Evolutionary conservation across 2,329 filamentous ascomycete genomes (phyloP).

Genomic region (Colletotrichum cuscutae): DNA sequence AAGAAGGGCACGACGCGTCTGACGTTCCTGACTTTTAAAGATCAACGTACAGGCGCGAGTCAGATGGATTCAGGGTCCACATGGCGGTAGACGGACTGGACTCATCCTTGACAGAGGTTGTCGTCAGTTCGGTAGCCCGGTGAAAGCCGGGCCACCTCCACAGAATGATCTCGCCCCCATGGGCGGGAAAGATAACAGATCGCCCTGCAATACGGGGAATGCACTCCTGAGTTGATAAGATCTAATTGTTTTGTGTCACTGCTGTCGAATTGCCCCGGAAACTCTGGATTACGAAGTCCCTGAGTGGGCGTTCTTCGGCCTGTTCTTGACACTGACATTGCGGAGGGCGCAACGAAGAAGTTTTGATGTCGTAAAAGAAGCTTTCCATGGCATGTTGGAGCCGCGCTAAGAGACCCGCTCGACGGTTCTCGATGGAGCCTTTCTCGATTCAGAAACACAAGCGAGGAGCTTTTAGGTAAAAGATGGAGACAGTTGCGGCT

Average conservation of each 20-base stretch:
- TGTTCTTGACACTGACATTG: slow-evolving; percentile 4
- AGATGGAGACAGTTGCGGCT: slow-evolving; percentile 19
- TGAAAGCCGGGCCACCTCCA: slow-evolving; percentile 27
- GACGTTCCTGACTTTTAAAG: slow-evolving; percentile 25
- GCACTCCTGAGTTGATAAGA: slow-evolving; percentile 12
- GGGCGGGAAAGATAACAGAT: slow-evolving; percentile 31
- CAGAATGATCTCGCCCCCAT: slow-evolving; percentile 32
- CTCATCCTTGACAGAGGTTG: slow-evolving; percentile 18
- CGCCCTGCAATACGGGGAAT: slow-evolving; percentile 23
- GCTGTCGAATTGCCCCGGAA: background rate
- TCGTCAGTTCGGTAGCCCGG: slow-evolving; percentile 25
- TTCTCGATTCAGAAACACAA: slow-evolving; percentile 21
- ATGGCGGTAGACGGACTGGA: slow-evolving; percentile 2
- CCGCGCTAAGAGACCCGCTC: slow-evolving; percentile 26
- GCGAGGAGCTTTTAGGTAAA: slow-evolving; percentile 32
- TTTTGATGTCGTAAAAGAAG: slow-evolving; percentile 35
- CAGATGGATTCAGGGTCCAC: slow-evolving; percentile 25
- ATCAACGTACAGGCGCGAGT: slow-evolving; percentile 17
- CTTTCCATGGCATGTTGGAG: slow-evolving; percentile 31
- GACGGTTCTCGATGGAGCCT: slow-evolving; percentile 16
- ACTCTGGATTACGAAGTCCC: background rate
- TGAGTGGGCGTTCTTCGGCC: slow-evolving; percentile 26
- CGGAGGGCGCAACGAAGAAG: slow-evolving; percentile 15
- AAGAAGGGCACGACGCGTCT: slow-evolving; percentile 6
- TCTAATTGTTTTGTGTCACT: slow-evolving; percentile 34